Percentiles rank a stretch among this genome's conserved stretches.
Evolutionary conservation across 2,329 filamentous ascomycete genomes (phyloP).

Genomic region (Talaromyces sp.): DNA sequence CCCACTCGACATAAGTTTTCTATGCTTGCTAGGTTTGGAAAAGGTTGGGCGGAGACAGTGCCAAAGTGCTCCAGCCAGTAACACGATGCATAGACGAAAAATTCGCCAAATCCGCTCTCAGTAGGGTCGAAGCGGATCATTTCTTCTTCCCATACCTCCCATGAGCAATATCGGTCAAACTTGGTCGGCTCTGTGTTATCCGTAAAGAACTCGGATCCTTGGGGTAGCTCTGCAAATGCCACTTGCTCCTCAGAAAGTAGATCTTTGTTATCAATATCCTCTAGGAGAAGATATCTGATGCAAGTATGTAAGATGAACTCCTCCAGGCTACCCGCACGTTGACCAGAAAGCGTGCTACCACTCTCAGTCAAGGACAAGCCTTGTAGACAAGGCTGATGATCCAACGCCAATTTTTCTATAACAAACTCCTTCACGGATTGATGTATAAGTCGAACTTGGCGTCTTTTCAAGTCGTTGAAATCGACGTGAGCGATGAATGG

Average conservation of each 20-base stretch:
- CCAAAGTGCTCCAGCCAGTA: conserved; percentile 30
- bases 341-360: neutral
- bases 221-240: conserved; percentile 20
- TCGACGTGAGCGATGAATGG: conserved; percentile 16
- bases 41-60: conserved; percentile 14
- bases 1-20: conserved; percentile 9
- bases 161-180: conserved; percentile 19
- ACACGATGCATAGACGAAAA: conserved; percentile 34
- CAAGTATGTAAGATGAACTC: neutral
- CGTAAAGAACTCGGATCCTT: conserved; percentile 19
- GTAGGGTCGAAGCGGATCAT: conserved; percentile 22
- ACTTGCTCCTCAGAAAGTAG: conserved; percentile 26
- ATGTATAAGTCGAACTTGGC: conserved; percentile 17
- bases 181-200: conserved; percentile 16
- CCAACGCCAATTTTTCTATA: conserved; percentile 2
- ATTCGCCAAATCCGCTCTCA: conserved; percentile 22
- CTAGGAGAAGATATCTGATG: neutral
- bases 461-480: conserved; percentile 12
- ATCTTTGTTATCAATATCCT: conserved; percentile 20
- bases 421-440: conserved; percentile 19
- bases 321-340: neutral
- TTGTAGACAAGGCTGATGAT: conserved; percentile 13
- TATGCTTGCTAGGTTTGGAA: conserved; percentile 4
- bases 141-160: conserved; percentile 27
- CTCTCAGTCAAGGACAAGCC: neutral